These are phyloP conservation scores for Fusarium gaditjirri DNA, from an alignment of 2,329 filamentous ascomycete genomes.

Conservation along the genomic window DNA sequence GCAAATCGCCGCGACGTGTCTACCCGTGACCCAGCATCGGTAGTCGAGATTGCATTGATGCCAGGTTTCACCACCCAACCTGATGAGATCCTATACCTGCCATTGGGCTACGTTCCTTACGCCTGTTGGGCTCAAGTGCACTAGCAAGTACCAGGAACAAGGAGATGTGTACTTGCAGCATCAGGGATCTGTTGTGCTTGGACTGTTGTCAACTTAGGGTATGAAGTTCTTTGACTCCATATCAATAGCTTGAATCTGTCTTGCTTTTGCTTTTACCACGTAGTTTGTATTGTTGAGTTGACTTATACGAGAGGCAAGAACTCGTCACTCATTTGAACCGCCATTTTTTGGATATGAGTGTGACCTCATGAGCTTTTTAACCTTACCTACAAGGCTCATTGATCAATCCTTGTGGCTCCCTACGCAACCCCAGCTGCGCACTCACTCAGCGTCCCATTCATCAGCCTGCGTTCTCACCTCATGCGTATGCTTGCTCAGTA, in stretches of 20 bases:
- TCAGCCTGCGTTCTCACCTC: neutral
- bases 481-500: conserved; percentile 19
- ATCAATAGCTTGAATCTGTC: conserved; percentile 36
- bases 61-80: conserved; percentile 24
- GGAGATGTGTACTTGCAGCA: conserved; percentile 4
- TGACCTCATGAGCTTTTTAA: neutral
- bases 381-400: neutral
- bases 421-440: neutral
- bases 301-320: neutral
- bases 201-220: conserved; percentile 11
- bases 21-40: conserved; percentile 6
- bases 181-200: conserved; percentile 4
- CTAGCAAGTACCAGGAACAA: conserved; percentile 28
- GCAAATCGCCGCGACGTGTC: neutral
- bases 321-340: neutral
- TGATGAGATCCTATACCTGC: neutral
- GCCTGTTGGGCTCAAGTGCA: neutral
- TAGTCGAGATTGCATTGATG: conserved; percentile 15
- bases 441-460: neutral
- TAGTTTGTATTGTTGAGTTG: neutral
- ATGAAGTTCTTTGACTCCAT: conserved; percentile 16
- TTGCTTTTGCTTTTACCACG: conserved; percentile 16
- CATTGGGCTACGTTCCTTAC: conserved; percentile 6
- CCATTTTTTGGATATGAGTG: neutral
- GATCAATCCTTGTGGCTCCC: neutral